Evolutionary conservation across 1,139 yeast genomes (phyloP).

Genomic region (Pneumocystis murina): DNA sequence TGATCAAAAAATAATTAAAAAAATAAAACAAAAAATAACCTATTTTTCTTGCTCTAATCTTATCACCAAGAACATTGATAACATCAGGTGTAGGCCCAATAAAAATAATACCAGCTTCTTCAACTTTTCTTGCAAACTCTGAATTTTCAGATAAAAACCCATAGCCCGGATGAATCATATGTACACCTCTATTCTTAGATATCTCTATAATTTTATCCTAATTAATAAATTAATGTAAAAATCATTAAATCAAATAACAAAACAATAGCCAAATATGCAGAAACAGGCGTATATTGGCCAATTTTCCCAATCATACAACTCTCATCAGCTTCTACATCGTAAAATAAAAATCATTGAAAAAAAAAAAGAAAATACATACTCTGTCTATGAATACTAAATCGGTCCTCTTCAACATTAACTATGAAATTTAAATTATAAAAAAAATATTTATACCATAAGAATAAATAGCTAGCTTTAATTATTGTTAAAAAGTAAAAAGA

Average conservation of each 20-base stretch:
- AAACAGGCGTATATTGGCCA: slow-evolving; percentile 88
- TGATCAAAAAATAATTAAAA: too few relatives aligned
- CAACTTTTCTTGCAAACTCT: slow-evolving; percentile 85
- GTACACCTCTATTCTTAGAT: slow-evolving; percentile 74
- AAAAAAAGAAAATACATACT: slow-evolving; percentile 18
- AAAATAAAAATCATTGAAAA: neutral
- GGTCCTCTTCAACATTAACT: slow-evolving; percentile 40
- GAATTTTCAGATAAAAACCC: slow-evolving; percentile 93
- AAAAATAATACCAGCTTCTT: slow-evolving; percentile 86
- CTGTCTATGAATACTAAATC: slow-evolving; percentile 80
- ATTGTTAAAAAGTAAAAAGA: slow-evolving; percentile 5
- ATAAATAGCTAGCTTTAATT: too few relatives aligned
- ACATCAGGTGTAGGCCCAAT: slow-evolving; percentile 83
- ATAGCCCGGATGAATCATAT: slow-evolving; percentile 98
- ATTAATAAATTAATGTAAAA: too few relatives aligned
- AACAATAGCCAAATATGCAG: slow-evolving; percentile 62
- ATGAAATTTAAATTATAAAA: too few relatives aligned
- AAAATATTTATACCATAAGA: too few relatives aligned
- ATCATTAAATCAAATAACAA: too few relatives aligned
- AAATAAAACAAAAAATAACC: too few relatives aligned
- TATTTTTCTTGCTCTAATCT: slow-evolving; percentile 80
- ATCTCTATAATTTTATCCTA: slow-evolving; percentile 87
- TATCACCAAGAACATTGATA: slow-evolving; percentile 95
- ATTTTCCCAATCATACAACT: slow-evolving; percentile 72
- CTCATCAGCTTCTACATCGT: slow-evolving; percentile 25